Base-by-base conservation (phyloP, 2,329 filamentous ascomycete genomes). In the Cladorrhinum sp. region DNA sequence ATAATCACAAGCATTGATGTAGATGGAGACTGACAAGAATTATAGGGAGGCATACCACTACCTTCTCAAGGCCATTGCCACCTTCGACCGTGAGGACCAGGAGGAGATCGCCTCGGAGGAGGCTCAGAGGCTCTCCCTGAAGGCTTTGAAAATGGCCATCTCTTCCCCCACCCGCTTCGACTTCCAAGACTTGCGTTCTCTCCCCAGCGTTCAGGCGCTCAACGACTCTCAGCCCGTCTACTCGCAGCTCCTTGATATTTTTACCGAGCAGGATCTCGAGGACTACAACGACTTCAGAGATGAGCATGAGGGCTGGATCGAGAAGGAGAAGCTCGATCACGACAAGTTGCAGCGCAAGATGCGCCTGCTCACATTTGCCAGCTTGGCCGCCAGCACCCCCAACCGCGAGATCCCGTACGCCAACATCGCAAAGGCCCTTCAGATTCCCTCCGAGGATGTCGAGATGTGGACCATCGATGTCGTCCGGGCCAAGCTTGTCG, bases 391-490 rank as follows among this genome's bases (percentile, higher is more conserved):
- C 39, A 87, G 89, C 67, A 89, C 89, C 21, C 88, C 90, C 63
- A 91, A 86, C 71, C 90, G 94, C 71, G 92, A 95, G 72, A 89
- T 99, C 57, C 89, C 94, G 63, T 99, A 99, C 79, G 82, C 83
- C 67, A 85, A 85, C 72, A 97, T 99, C 73, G 86, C 90, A 66
- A 89, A 89, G 73, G 89, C 92, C 5, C 86, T 99, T 52, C 89
- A 95, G 76, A 87, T 99, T 59, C 87, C 91, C 51, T 73, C 79
- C 52, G 87, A 90, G 66, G 92, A 98, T 65, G 92, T 98, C 48
- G 95, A 99, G 83, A 90, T 94, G 84, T 99, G 95, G 95, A 92
- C 96, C 68, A 99, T 99, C 72, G 95, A 99, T 75, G 93, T 96
- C 68, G 97, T 99, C 78, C 91, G 95, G 68, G 92, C 93, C 53